phyloP scores from a whole-genome alignment of 164 flowering plant genomes.

The Aristolochia fimbriata region DNA sequence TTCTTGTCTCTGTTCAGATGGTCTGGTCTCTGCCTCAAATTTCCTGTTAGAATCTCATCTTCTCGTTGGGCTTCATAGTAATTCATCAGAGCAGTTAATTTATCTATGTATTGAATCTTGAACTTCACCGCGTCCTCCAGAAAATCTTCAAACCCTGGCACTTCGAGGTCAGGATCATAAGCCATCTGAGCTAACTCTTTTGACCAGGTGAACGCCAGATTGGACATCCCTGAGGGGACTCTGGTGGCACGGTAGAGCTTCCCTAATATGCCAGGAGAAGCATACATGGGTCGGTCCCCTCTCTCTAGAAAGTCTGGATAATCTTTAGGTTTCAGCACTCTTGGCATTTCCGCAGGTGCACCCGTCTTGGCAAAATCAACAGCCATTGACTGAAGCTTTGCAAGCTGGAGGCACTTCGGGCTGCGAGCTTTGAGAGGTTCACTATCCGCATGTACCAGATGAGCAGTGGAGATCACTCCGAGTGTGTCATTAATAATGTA shows the following conservation, averaged over 20 bases:
- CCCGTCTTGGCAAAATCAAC: conserved; percentile 99
- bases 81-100: conserved; percentile 40
- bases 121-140: conserved; percentile 39
- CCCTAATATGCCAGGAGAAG: conserved; percentile 55
- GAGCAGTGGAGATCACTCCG: conserved; percentile 71
- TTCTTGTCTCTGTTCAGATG: conserved; percentile 59
- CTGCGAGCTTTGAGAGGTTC: conserved; percentile 72
- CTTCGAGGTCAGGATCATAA: conserved; percentile 67
- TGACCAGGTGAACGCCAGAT: conserved; percentile 19
- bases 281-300: conserved; percentile 44
- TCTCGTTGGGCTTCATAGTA: conserved; percentile 60
- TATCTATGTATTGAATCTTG: conserved; percentile 49
- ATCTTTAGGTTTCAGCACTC: conserved; percentile 50
- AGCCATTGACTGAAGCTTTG: conserved; percentile 87
- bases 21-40: conserved; percentile 31
- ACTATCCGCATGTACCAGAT: conserved; percentile 73
- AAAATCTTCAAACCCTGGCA: conserved; percentile 53
- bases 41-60: conserved; percentile 75
- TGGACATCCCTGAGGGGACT: conserved; percentile 11
- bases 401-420: conserved; percentile 64
- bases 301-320: conserved; percentile 95
- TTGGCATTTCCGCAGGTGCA: conserved; percentile 91
- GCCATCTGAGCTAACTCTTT: conserved; percentile 19
- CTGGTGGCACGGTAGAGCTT: conserved; percentile 70
- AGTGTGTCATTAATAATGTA: conserved; percentile 85